Evolutionary conservation across 257 asterid species (phyloP), one percentile per base, ranked within the genome.

Genomic region (Salvia hispanica): DNA sequence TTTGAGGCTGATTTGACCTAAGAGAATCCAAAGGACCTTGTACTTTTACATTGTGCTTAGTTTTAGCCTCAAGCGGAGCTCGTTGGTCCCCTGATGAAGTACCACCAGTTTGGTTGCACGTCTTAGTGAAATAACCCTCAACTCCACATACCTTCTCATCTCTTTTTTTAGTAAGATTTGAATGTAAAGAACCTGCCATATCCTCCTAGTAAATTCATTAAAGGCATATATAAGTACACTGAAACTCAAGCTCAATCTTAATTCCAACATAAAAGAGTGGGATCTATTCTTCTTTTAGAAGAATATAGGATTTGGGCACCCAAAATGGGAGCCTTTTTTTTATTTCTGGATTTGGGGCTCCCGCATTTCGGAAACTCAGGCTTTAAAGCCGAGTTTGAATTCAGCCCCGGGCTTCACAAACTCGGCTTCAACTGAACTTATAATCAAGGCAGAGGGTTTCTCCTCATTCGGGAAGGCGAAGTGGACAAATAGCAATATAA

Each of bases 151-250:
- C 61, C 75, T 56, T 78, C 70, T 48, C 79, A 43, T 59, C 71
- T 44, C 9, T 52, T 69, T 28, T 48, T 66, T 64, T 55, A 48
- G 51, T 13, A 31, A 15, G 25, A 31, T 45, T 2, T 4, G 80
- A 64, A 54, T 61, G 68, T 66, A 43, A 43, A 21, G 13, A 14
- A 44, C 45, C 67, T 15, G 43, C 65, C 65, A 44, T 48, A 51
- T 69, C 79, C 67, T 46, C 76, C 85, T 84, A 74, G 58, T 46
- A 52, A 46, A 60, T 33, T 50, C 61, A 67, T 71, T 60, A 21
- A 70, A 70, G 14, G 4, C 54, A 72, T 33, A n/a, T 39, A 45
- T 50, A 58, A 31, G 62, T 65, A 44, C 3, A 53, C 28, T 14
- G 33, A 66, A 50, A 15, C 10, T 39, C 42, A 33, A 34, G 34